Conservation (phyloP, 495 filamentous ascomycete species). For the Sordaria brevicollis region DNA sequence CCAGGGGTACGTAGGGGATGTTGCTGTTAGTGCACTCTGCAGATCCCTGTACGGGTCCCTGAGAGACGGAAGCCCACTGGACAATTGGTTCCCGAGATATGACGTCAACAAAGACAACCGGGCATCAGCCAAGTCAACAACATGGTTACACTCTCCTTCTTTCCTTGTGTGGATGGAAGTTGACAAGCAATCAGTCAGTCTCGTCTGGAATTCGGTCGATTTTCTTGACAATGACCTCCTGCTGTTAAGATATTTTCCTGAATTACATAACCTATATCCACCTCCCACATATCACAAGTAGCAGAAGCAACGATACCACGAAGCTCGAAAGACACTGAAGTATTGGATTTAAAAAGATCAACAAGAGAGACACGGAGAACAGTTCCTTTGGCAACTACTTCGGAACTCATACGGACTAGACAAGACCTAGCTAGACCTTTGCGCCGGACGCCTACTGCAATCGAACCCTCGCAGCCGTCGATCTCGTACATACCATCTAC, state of each 20-base stretch:
- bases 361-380: background rate
- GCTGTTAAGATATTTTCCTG: background rate
- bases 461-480: background rate
- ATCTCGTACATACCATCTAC: background rate
- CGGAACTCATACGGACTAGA: background rate
- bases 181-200: too few relatives aligned
- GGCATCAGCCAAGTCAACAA: background rate
- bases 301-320: background rate
- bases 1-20: background rate
- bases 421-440: too few relatives aligned
- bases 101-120: background rate
- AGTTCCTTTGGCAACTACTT: background rate
- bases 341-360: background rate
- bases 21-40: background rate
- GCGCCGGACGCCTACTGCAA: background rate
- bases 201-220: background rate
- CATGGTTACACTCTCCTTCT: background rate
- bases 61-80: too few relatives aligned
- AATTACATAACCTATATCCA: background rate
- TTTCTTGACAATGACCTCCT: background rate
- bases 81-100: background rate
- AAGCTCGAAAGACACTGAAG: background rate
- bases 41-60: too few relatives aligned
- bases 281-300: too few relatives aligned
- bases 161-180: background rate